Evolutionary conservation across 23 red algal species (phyloP), one percentile per base, ranked within the genome.

Genomic region (Gracilariopsis chorda): DNA sequence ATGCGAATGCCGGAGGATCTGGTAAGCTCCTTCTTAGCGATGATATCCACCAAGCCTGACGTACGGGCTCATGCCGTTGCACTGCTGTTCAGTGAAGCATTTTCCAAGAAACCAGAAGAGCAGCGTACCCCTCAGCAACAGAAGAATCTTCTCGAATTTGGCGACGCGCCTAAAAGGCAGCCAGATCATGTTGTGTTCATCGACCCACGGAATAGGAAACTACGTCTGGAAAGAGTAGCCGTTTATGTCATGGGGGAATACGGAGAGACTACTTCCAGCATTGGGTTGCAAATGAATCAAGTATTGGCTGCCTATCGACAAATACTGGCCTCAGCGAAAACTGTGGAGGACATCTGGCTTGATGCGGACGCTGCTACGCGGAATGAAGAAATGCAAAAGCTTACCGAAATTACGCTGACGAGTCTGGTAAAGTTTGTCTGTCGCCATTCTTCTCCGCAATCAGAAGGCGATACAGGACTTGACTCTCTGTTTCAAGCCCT

Each of bases 11-110:
- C 91, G 9, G 91, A 98, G 48, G 55, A 55, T 46, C 70, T 98
- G 11, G 78, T 94, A 24, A 57, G 67, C 27, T 34, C 82, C 20
- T 98, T 94, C 61, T 57, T 94, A 35, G 95, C 95, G 1, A 53
- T 94, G 32, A 53, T 98, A 33, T 98, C 95, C 57, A 49, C 89
- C 33, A 81, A 88, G 29, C 35, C 52, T 37, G 32, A 84, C 11
- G 83, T 97, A 23, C 95, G 93, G 49, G 28, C 40, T 16, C 90
- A 97, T 65, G 95, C 88, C 13, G 88, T 91, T 1, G 46, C 30
- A 40, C 35, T 45, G 25, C 34, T 97, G 51, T 97, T 92, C 86
- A 48, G 21, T 11, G 70, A 81, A 5, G 89, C 77, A 17, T 74
- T 97, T 16, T 48, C 25, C 0, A 55, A 36, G 51, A 52, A 67